Evolutionary conservation across 2,329 filamentous ascomycete genomes (phyloP).

Genomic region (Sphaerulina musiva): DNA sequence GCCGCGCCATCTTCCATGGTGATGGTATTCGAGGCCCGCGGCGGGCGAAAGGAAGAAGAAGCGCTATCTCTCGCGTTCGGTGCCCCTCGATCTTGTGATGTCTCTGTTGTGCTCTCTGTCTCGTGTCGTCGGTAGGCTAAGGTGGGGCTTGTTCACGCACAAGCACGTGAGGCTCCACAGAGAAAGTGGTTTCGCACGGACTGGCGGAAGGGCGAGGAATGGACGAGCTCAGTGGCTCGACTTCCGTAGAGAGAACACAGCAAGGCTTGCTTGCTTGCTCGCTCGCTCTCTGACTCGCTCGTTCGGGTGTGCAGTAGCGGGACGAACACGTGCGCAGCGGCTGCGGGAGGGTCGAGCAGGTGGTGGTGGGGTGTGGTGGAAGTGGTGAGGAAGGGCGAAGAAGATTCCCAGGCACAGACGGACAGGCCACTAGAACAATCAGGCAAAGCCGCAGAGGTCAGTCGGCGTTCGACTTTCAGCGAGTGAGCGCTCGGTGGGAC

Average conservation of each 20-base stretch:
- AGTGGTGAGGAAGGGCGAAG: not conserved
- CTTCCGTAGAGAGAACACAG: not conserved
- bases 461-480: not conserved
- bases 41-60: slow-evolving; percentile 13
- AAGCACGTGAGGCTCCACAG: slow-evolving; percentile 8
- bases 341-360: not conserved
- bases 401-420: not conserved
- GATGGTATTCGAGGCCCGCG: slow-evolving; percentile 27
- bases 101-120: not conserved
- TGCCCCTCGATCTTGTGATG: not conserved
- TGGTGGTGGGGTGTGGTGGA: not conserved
- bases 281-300: not conserved
- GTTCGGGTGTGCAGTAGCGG: not conserved
- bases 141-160: slow-evolving; percentile 7
- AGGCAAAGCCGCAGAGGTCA: not conserved
- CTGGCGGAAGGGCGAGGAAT: slow-evolving; percentile 3
- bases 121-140: slow-evolving; percentile 1
- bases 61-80: slow-evolving; percentile 2
- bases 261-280: slow-evolving; percentile 1
- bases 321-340: not conserved
- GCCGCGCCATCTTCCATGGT: slow-evolving; percentile 57
- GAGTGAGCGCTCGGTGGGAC: not conserved
- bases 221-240: not conserved
- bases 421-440: not conserved
- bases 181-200: not conserved